Conservation (phyloP, 2,329 filamentous ascomycete genomes). For the Phyllosticta citrichinensis region DNA sequence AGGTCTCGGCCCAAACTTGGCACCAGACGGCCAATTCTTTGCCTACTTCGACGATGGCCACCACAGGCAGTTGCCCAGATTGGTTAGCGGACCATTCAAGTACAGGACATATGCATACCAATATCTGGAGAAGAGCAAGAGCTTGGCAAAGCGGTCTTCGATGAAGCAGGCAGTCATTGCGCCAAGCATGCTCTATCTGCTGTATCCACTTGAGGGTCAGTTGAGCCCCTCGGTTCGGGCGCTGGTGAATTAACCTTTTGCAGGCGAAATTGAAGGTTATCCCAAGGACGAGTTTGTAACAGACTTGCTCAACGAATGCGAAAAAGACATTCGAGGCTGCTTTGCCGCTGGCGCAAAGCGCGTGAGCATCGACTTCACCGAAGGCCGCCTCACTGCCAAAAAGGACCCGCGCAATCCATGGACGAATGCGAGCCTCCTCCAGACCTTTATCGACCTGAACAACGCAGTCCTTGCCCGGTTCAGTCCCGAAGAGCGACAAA, state of each 20-base stretch:
- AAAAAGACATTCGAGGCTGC: constrained; percentile 25
- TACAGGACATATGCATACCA: constrained; percentile 25
- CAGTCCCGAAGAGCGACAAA: constrained; percentile 17
- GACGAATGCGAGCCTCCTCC: constrained; percentile 21
- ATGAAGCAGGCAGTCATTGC: constrained; percentile 25
- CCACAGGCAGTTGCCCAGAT: constrained; percentile 20
- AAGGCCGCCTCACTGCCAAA: constrained; percentile 22
- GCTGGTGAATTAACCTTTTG: not conserved
- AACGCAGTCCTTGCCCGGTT: constrained; percentile 20
- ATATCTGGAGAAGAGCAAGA: constrained; percentile 19
- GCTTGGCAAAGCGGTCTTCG: constrained; percentile 15
- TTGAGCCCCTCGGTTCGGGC: not conserved
- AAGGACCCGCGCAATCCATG: constrained; percentile 24
- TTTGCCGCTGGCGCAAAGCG: constrained; percentile 23
- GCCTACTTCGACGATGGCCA: constrained; percentile 25
- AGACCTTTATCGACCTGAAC: constrained; percentile 23
- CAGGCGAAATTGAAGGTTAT: constrained; percentile 20
- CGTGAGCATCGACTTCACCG: constrained; percentile 26
- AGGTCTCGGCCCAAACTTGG: constrained; percentile 19
- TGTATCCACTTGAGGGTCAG: constrained; percentile 20
- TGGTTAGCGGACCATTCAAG: constrained; percentile 19
- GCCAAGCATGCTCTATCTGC: constrained; percentile 25
- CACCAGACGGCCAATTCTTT: constrained; percentile 23
- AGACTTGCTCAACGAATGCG: constrained; percentile 24
- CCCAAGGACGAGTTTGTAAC: constrained; percentile 19